A percentile compares a stretch with the other conserved stretches of the same genome.
Conservation (phyloP, 2,329 filamentous ascomycete genomes). For the Colletotrichum orbiculare region DNA sequence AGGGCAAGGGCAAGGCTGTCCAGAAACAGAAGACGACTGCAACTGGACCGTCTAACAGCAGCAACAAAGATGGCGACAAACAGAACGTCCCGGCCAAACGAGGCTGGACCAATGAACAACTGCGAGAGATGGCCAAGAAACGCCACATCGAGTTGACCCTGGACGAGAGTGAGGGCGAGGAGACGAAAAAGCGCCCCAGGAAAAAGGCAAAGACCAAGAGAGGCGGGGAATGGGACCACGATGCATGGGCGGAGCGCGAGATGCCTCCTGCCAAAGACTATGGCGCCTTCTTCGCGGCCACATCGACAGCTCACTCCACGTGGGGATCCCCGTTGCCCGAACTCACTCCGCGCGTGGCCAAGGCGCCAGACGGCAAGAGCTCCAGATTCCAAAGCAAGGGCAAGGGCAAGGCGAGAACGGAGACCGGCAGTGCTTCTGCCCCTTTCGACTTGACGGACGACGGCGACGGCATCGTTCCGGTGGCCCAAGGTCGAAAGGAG, state of each 20-base stretch:
- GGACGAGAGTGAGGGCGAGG: slow-evolving; percentile 24
- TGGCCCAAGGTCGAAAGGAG: no score
- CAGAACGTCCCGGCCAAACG: no score
- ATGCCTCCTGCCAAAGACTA: slow-evolving; percentile 16
- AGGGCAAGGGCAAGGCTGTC: no score
- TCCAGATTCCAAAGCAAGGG: background rate
- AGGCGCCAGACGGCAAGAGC: background rate
- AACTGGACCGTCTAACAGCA: no score
- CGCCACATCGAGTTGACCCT: background rate
- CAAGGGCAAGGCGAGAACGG: background rate
- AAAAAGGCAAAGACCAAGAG: slow-evolving; percentile 9
- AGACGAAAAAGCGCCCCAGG: slow-evolving; percentile 1
- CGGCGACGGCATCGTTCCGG: no score
- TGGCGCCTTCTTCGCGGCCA: slow-evolving; percentile 22
- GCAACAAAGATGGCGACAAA: no score
- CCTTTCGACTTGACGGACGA: no score
- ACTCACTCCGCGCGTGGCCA: background rate
- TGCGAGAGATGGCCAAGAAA: slow-evolving; percentile 13
- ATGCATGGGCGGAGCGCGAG: slow-evolving; percentile 15
- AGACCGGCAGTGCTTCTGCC: no score
- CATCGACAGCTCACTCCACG: slow-evolving; percentile 26
- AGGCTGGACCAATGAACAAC: background rate
- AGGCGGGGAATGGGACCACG: background rate
- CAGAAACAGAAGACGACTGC: no score
- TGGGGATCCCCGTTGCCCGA: slow-evolving; percentile 17